Evolutionary conservation across 139 green algal species (phyloP), one percentile per base, ranked within the genome.

Genomic region (Chlorella ohadii): DNA sequence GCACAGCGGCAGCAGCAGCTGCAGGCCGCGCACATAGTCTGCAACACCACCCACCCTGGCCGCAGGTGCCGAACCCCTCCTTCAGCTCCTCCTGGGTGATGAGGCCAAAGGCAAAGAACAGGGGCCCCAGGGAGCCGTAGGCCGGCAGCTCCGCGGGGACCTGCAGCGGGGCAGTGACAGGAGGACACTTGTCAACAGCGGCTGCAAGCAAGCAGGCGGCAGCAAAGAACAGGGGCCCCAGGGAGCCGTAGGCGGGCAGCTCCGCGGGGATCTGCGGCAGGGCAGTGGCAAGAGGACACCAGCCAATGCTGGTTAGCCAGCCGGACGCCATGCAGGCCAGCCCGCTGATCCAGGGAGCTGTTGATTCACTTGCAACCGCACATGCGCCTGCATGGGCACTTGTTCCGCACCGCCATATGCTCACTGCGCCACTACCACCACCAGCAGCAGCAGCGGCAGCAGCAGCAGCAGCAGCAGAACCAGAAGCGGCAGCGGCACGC

Each of bases 91-190:
- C 92, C 9, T 91, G 88, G 0, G 89, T 92, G 64, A 98, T 96
- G 31, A 98, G 90, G 0, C 92, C 93, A 86, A 98, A 98, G 9
- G 95, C 89, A 55, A 88, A 91, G 78, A 97, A 97, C 11, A 98
- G 90, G 1, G 95, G 94, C 9, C 85, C 90, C 31, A 98, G 88
- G 44, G 89, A 94, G 38, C 95, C 95, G 17, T 81, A 91, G 31
- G 88, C 85, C 4, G 88, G 85, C 41, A 98, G 90, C 78, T 93
- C 87, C 1, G 92, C 91, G 34, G 88, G 71, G 11, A 92, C 33
- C 70, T 77, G 70, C 39, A 38, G 68, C 20, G 27, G 4, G 19
- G 64, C 61, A 67, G 63, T 16, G 5, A 38, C 59, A 68, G 36
- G 63, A 16, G 28, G 27, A 36, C 63, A 67, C 7, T 2, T 16